Evolutionary conservation across 2,329 filamentous ascomycete genomes (phyloP).

Genomic region (Colletotrichum kahawae): DNA sequence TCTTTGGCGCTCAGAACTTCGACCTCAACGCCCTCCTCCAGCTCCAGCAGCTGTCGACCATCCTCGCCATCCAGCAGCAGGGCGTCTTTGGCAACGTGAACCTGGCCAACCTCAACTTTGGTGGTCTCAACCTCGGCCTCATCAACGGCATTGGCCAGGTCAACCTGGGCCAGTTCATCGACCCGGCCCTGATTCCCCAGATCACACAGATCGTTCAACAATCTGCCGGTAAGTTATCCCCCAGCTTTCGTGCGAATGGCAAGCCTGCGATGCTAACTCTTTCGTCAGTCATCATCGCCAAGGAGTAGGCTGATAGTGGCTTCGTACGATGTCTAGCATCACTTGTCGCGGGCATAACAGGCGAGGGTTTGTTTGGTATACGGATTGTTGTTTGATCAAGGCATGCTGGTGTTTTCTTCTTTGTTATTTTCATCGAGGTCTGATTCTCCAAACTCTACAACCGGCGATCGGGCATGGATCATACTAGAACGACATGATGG

Average conservation of each 20-base stretch:
- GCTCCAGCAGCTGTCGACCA: slow-evolving; percentile 44
- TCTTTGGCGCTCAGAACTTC: slow-evolving; percentile 46
- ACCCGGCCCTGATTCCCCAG: slow-evolving; percentile 29
- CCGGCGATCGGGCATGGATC: neutral
- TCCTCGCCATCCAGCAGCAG: slow-evolving; percentile 37
- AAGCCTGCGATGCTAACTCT: neutral
- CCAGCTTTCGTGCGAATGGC: neutral
- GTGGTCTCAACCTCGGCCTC: slow-evolving; percentile 33
- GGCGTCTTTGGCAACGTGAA: slow-evolving; percentile 35
- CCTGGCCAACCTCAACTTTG: slow-evolving; percentile 29
- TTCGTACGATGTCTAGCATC: neutral
- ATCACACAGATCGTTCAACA: slow-evolving; percentile 31
- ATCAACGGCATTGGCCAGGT: slow-evolving; percentile 30
- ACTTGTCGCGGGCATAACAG: neutral
- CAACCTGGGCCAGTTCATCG: slow-evolving; percentile 34
- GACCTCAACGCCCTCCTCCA: slow-evolving; percentile 44
- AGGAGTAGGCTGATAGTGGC: neutral
- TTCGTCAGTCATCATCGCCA: neutral
- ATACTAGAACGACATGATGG: neutral
- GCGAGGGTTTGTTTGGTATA: neutral
- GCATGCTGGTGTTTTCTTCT: neutral
- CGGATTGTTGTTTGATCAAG: neutral
- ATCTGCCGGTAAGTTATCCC: slow-evolving; percentile 1
- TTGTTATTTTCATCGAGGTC: neutral
- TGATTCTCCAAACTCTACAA: neutral